These are phyloP conservation scores for Cicer bijugum DNA, from an alignment of 306 rosid genomes.

Conservation along the genomic window DNA sequence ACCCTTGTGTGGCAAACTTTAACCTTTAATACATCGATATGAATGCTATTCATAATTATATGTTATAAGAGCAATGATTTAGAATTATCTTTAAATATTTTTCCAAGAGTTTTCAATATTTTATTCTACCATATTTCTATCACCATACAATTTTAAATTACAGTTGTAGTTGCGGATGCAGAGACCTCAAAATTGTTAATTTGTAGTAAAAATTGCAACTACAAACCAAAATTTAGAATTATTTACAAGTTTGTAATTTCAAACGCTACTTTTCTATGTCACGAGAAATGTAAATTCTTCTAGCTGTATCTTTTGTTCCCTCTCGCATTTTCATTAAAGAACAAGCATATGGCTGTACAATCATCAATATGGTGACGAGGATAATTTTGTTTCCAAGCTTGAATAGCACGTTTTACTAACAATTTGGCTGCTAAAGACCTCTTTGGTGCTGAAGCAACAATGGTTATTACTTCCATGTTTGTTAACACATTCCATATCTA, in stretches of 20 bases:
- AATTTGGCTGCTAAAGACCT: conserved; percentile 70
- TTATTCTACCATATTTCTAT: background rate
- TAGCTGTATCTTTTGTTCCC: conserved; percentile 14
- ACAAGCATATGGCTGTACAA: conserved; percentile 71
- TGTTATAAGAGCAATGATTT: no score
- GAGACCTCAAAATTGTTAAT: background rate
- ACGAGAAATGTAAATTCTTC: conserved; percentile 39
- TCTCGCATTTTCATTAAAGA: conserved; percentile 48
- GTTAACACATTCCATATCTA: conserved; percentile 89
- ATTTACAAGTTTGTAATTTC: background rate
- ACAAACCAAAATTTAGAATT: background rate
- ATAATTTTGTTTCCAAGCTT: conserved; percentile 59
- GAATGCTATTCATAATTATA: no score
- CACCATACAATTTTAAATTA: background rate
- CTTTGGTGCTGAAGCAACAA: conserved; percentile 68
- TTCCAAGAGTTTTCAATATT: background rate
- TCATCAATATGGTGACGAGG: conserved; percentile 62
- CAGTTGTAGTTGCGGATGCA: background rate
- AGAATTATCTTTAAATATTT: no score
- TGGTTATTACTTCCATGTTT: conserved; percentile 66
- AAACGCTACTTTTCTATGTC: background rate
- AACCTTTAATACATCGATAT: no score
- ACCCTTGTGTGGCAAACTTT: no score
- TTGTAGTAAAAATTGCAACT: background rate
- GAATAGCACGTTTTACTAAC: conserved; percentile 62